Base-by-base conservation (phyloP, 495 filamentous ascomycete species). In the Monascus purpureus region DNA sequence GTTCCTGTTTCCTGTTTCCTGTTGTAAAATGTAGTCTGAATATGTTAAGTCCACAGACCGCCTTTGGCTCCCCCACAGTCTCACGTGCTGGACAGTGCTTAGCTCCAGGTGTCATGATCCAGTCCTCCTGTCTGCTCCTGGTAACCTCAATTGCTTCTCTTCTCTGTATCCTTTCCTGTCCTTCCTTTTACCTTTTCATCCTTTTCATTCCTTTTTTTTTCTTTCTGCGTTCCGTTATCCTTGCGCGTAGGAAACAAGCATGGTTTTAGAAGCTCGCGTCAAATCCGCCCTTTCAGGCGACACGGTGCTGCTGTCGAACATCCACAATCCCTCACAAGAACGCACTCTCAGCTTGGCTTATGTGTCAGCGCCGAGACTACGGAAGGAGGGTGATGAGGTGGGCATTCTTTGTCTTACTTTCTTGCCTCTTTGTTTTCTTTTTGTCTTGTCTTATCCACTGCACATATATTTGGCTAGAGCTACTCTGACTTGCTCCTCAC, bases 281-380 rank as follows among this genome's bases (percentile, higher is more conserved):
- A 99, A 99, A 68, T 80, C 74, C 34, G 86, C 90, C 28, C 63
- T 87, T 38, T 94, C 86, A 39, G 92, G 92, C 35, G 92, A 96
- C 62, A 93, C 84, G 8, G 56, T 96, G 16, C 64, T 95, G 37
- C 64, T 96, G 44, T 69, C 76, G 45, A 74, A 77, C 49, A 67
- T 78, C 46, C 73, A 79, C 51, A 81, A 86, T 37, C 72, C 76
- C 17, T 65, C 67, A 32, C 64, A 70, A 51, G 92, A 96, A 59
- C 77, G 82, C 39, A 78, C 69, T 23, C 68, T 99, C 31, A 92
- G 84, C 39, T 62, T 99, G 31, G 88, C 92, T 30, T 96, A 80
- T 61, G 82, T 95, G 33, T 78, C 80, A 28, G 84, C 84, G 11
- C 92, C 92, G 0, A 74, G 84, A 42, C 53, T 96, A 44, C 74